Percentiles rank a stretch among this genome's conserved stretches.
These are phyloP conservation scores for Syzygium malaccense DNA, from an alignment of 441 rosid genomes.

Conservation along the genomic window DNA sequence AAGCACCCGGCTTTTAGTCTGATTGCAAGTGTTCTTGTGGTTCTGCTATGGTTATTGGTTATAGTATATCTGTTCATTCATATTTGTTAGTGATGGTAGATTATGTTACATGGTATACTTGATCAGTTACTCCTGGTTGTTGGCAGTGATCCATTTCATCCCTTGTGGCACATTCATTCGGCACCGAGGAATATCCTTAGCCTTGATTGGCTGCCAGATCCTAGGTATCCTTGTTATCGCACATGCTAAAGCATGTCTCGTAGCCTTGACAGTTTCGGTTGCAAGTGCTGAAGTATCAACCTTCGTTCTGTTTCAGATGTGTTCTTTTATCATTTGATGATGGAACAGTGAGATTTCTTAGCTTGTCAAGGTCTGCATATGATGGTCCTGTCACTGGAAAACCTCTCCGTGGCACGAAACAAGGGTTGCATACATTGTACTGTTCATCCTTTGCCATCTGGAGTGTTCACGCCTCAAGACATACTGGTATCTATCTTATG, in stretches of 20 bases:
- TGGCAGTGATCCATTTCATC: constrained; percentile 84
- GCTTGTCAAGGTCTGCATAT: constrained; percentile 69
- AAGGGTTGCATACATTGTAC: constrained; percentile 52
- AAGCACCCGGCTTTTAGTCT: background rate
- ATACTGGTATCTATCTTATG: constrained; percentile 41
- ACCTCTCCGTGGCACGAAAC: constrained; percentile 47
- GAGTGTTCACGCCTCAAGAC: constrained; percentile 77
- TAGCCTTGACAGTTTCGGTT: background rate
- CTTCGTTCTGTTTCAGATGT: constrained; percentile 37
- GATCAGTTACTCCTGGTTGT: constrained; percentile 11
- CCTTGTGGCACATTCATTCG: constrained; percentile 76
- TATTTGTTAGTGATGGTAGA: background rate
- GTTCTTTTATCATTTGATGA: constrained; percentile 70
- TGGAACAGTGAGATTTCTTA: constrained; percentile 65
- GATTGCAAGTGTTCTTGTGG: background rate
- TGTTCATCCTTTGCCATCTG: constrained; percentile 74
- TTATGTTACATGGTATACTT: background rate
- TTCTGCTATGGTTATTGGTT: background rate
- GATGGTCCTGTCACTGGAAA: constrained; percentile 74
- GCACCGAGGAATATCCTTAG: constrained; percentile 61
- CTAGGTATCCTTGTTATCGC: constrained; percentile 30
- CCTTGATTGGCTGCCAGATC: constrained; percentile 74
- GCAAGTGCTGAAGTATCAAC: background rate
- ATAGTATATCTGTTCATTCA: background rate
- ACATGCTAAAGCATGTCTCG: background rate